phyloP scores from a whole-genome alignment of 768 basidiomycete genomes.

The Boletus coccyginus region DNA sequence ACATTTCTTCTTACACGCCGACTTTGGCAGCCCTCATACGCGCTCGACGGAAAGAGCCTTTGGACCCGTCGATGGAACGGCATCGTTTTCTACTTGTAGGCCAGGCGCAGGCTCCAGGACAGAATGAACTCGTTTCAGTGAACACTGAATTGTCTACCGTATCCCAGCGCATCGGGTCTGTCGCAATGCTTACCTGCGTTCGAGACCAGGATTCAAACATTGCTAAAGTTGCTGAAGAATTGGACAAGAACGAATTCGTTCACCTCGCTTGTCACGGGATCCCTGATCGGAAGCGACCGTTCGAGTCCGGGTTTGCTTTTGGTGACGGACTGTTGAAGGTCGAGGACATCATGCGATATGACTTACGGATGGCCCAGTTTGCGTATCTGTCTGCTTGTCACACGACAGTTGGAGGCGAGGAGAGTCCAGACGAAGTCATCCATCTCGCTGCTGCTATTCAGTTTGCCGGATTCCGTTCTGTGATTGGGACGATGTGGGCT shows the following conservation, averaged over 20 bases:
- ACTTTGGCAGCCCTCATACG: not conserved
- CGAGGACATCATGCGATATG: conserved; percentile 2
- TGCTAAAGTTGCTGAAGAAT: not conserved
- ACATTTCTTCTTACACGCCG: not conserved
- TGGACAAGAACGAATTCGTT: not conserved
- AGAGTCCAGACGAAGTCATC: not conserved
- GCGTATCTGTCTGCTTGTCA: conserved; percentile 28
- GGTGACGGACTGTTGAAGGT: not conserved
- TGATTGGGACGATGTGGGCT: conserved; percentile 14
- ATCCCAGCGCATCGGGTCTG: not conserved
- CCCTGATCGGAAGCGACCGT: conserved; percentile 6
- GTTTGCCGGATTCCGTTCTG: conserved; percentile 6
- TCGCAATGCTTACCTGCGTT: not conserved
- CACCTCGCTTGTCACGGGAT: conserved; percentile 24
- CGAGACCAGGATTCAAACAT: not conserved
- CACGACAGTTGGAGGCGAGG: not conserved
- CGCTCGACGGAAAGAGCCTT: not conserved
- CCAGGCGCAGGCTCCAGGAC: not conserved
- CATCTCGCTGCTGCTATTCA: conserved; percentile 5
- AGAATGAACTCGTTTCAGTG: not conserved
- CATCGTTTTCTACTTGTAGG: conserved; percentile 1
- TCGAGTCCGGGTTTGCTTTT: conserved; percentile 13
- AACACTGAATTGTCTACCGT: not conserved
- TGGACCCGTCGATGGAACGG: not conserved
- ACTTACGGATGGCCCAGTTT: conserved; percentile 4